Conservation (phyloP, 2,329 filamentous ascomycete species). For the Colletotrichum destructivum region DNA sequence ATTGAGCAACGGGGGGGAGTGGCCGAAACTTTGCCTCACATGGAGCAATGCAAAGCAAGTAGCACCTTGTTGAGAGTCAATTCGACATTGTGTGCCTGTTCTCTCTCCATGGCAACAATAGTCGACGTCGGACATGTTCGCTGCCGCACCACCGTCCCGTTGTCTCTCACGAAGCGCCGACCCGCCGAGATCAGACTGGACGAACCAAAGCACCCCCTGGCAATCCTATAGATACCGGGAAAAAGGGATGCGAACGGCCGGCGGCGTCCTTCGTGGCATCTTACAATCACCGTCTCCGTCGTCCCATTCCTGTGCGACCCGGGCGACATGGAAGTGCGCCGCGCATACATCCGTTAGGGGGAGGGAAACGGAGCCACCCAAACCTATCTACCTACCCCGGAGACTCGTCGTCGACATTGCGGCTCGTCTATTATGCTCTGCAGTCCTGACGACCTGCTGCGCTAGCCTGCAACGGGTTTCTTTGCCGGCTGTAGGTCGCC, state of each 20-base stretch:
- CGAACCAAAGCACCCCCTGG: background rate
- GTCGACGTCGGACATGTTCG: constrained; percentile 19
- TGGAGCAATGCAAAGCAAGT: constrained; percentile 19
- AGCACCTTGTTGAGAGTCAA: constrained; percentile 24
- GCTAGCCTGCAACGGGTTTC: background rate
- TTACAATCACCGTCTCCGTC: constrained; percentile 9
- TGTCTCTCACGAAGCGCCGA: background rate
- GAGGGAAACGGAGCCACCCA: background rate
- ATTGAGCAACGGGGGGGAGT: background rate
- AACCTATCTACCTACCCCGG: background rate
- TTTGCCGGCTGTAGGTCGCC: background rate
- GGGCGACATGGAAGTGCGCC: background rate
- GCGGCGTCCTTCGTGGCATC: background rate
- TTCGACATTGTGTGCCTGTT: background rate
- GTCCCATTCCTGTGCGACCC: background rate
- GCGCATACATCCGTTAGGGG: constrained; percentile 16
- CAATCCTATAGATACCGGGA: background rate
- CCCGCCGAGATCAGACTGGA: background rate
- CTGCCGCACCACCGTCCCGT: constrained; percentile 13
- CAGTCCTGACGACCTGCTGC: constrained; percentile 1
- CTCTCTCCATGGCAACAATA: background rate
- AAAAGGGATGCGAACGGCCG: background rate
- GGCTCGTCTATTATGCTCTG: constrained; percentile 2
- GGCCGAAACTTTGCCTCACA: constrained; percentile 8
- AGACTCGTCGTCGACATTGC: constrained; percentile 12